Percentiles rank a stretch among this genome's conserved stretches.
phyloP scores from a whole-genome alignment of 495 filamentous ascomycete genomes.

The Aspergillus kassunensis region DNA sequence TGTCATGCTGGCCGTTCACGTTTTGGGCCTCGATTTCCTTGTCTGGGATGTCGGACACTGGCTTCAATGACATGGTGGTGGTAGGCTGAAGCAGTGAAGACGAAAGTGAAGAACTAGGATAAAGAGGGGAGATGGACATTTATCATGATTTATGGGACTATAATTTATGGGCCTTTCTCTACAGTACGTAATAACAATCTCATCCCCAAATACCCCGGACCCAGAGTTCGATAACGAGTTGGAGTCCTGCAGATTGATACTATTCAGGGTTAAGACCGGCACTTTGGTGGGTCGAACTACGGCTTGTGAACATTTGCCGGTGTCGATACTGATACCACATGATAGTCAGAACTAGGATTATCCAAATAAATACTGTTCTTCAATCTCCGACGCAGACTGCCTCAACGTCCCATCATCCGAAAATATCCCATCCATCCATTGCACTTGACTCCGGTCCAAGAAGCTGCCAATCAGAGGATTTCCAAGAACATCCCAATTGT shows the following conservation, averaged over 20 bases:
- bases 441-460: constrained; percentile 8
- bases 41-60: constrained; percentile 1
- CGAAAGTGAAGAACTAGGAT: no score
- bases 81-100: not conserved
- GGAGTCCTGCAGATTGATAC: no score
- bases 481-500: constrained; percentile 5
- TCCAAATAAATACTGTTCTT: constrained; percentile 7
- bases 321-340: not conserved
- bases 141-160: no score
- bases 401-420: constrained; percentile 4
- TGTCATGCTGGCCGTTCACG: constrained; percentile 5
- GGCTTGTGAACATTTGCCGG: not conserved
- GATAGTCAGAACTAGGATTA: no score
- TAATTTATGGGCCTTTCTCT: not conserved
- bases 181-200: no score
- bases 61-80: constrained; percentile 2
- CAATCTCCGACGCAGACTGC: constrained; percentile 8
- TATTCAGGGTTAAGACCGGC: no score
- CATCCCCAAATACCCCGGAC: not conserved
- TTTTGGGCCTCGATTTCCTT: constrained; percentile 1
- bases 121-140: not conserved
- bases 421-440: constrained; percentile 7
- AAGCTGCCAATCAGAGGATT: constrained; percentile 10
- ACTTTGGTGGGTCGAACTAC: not conserved
- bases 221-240: no score